Conservation (phyloP, 139 green algal genomes). For the Tetraselmis striata region DNA sequence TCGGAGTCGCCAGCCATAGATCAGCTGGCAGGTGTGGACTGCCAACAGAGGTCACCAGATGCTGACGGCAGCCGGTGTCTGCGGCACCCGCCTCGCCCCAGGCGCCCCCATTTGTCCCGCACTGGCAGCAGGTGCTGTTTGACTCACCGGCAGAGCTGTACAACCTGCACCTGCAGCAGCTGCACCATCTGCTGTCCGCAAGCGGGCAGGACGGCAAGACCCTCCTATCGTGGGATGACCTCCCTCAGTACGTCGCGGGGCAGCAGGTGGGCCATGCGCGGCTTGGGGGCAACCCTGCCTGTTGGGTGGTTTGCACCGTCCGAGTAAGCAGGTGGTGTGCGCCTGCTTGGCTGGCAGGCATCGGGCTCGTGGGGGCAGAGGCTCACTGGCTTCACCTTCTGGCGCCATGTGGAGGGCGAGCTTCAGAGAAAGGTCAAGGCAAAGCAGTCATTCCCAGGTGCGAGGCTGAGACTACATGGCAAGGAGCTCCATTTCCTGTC, state of each 20-base stretch:
- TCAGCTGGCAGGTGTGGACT: too few species aligned
- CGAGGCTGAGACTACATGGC: too few species aligned
- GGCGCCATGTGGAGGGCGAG: background rate
- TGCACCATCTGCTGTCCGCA: background rate
- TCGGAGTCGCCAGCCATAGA: too few species aligned
- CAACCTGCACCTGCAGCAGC: background rate
- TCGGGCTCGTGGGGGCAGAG: background rate
- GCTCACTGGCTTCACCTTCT: background rate
- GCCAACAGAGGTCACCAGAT: too few species aligned
- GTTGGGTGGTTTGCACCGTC: too few species aligned
- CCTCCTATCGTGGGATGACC: background rate
- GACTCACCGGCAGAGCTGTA: background rate
- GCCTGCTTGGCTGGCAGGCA: too few species aligned
- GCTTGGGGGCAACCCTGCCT: too few species aligned
- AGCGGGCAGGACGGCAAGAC: background rate
- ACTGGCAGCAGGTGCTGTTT: background rate
- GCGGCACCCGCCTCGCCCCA: background rate
- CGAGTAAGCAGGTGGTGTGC: background rate
- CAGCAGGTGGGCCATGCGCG: background rate
- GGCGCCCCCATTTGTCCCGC: background rate
- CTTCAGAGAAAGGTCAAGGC: too few species aligned
- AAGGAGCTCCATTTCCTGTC: too few species aligned
- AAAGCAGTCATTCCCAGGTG: too few species aligned
- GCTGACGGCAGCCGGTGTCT: too few species aligned
- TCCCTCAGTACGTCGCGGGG: background rate